Evolutionary conservation across 2,329 filamentous ascomycete species (phyloP).

Genomic region (Cytospora piceicola): DNA sequence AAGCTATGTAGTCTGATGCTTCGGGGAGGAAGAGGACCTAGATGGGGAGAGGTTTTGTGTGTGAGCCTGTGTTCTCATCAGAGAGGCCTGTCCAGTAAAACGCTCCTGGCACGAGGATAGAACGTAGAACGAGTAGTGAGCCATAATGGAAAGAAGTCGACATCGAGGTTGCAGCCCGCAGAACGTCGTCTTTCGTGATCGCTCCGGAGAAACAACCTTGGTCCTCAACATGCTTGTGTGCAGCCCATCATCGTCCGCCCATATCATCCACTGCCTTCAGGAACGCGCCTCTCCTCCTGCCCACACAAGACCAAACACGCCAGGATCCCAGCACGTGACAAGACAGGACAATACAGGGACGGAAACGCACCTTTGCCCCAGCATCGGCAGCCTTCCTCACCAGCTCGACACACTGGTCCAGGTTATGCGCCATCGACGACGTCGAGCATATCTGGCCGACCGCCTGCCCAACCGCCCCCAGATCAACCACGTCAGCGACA

Average conservation of each 20-base stretch:
- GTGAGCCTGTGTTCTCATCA: not conserved
- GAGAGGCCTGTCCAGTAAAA: not conserved
- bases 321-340: not conserved
- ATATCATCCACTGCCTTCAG: no score
- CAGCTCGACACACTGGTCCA: slow-evolving; percentile 74
- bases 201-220: no score
- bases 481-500: not conserved
- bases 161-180: no score
- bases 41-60: not conserved
- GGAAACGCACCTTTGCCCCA: slow-evolving; percentile 70
- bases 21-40: slow-evolving; percentile 80
- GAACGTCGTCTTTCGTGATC: no score
- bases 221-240: no score
- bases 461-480: slow-evolving; percentile 59
- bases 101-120: not conserved
- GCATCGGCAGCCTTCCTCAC: slow-evolving; percentile 73
- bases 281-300: no score
- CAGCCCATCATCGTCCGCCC: no score
- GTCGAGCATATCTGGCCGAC: slow-evolving; percentile 91
- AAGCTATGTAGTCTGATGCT: slow-evolving; percentile 85
- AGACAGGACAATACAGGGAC: slow-evolving; percentile 1
- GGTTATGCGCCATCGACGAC: slow-evolving; percentile 75
- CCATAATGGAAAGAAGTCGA: no score
- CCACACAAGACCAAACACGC: not conserved
- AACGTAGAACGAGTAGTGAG: not conserved